Evolutionary conservation across 2,329 filamentous ascomycete genomes (phyloP).

Genomic region (Colletotrichum cordylinicola): DNA sequence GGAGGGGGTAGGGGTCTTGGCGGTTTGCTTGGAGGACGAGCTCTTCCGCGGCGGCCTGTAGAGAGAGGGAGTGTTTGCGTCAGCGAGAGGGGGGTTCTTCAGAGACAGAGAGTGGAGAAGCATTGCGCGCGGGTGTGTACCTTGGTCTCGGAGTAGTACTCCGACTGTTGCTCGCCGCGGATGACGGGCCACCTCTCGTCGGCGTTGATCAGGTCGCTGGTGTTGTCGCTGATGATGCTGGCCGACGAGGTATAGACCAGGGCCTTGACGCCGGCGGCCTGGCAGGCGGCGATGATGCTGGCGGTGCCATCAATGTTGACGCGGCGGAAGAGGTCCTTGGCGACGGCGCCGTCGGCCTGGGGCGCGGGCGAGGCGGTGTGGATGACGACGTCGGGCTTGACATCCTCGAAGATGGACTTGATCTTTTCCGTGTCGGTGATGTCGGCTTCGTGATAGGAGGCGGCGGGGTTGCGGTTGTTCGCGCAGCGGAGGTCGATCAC

Average conservation of each 20-base stretch:
- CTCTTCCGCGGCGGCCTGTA: conserved; percentile 77
- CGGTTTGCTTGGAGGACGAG: conserved; percentile 81
- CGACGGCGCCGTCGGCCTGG: conserved; percentile 54
- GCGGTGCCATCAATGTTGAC: conserved; percentile 90
- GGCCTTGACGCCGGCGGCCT: conserved; percentile 73
- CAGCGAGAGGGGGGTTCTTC: neutral
- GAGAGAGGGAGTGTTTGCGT: neutral
- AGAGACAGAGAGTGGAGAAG: neutral
- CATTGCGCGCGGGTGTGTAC: conserved; percentile 42
- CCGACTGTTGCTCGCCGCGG: conserved; percentile 70
- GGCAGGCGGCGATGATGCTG: conserved; percentile 77
- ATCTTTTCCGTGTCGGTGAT: conserved; percentile 73
- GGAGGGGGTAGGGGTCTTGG: conserved; percentile 55
- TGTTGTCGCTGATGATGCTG: conserved; percentile 85
- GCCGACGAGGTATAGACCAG: conserved; percentile 93
- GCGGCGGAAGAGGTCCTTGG: conserved; percentile 71
- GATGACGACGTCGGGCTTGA: conserved; percentile 82
- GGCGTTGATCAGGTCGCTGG: conserved; percentile 79
- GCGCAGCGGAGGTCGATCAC: conserved; percentile 76
- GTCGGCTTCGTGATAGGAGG: conserved; percentile 76
- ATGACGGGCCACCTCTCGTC: conserved; percentile 84
- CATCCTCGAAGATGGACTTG: conserved; percentile 65
- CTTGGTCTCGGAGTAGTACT: conserved; percentile 94
- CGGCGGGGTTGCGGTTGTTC: conserved; percentile 67
- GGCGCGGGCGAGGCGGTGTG: conserved; percentile 82